A percentile compares a stretch with the other conserved stretches of the same genome.
Evolutionary conservation across 768 basidiomycete genomes (phyloP).

Genomic region (Fomitopsis serialis): DNA sequence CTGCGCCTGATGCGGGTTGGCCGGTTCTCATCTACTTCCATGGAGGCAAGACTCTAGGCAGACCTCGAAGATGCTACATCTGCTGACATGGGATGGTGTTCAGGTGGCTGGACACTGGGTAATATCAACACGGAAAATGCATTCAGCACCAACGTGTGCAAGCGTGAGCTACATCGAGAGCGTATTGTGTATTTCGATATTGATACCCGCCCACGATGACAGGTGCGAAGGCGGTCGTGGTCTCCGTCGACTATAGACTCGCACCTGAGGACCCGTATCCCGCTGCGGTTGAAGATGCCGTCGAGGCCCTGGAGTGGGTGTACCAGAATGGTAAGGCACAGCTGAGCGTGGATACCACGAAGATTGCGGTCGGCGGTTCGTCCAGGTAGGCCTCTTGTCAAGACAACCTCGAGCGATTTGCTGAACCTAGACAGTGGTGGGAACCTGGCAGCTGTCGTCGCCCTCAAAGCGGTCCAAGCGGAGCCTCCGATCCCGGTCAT

Average conservation of each 20-base stretch:
- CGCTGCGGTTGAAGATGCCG: slow-evolving; percentile 62
- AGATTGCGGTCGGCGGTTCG: slow-evolving; percentile 67
- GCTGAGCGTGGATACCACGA: slow-evolving; percentile 43
- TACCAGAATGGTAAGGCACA: slow-evolving; percentile 37
- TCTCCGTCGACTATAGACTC: slow-evolving; percentile 67
- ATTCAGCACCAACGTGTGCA: slow-evolving; percentile 57
- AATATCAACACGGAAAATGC: slow-evolving; percentile 54
- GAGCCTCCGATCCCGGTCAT: slow-evolving; percentile 46
- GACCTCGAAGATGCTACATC: not conserved
- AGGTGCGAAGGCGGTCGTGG: slow-evolving; percentile 59
- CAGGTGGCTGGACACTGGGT: slow-evolving; percentile 77
- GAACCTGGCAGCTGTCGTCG: slow-evolving; percentile 60
- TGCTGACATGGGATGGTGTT: not conserved
- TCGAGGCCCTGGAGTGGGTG: slow-evolving; percentile 65
- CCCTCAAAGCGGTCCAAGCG: slow-evolving; percentile 53
- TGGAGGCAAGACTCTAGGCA: slow-evolving; percentile 42
- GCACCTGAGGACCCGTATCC: slow-evolving; percentile 71
- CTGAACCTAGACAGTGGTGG: slow-evolving; percentile 45
- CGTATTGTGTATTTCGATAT: not conserved
- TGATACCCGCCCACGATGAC: not conserved
- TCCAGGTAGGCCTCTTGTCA: slow-evolving; percentile 42
- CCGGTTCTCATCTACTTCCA: slow-evolving; percentile 72
- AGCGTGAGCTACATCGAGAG: slow-evolving; percentile 29
- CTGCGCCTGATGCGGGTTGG: slow-evolving; percentile 52
- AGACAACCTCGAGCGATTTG: no score